Evolutionary conservation across 73 alveolate species (phyloP), one percentile per base, ranked within the genome.

Genomic region (Paramecium biaurelia): DNA sequence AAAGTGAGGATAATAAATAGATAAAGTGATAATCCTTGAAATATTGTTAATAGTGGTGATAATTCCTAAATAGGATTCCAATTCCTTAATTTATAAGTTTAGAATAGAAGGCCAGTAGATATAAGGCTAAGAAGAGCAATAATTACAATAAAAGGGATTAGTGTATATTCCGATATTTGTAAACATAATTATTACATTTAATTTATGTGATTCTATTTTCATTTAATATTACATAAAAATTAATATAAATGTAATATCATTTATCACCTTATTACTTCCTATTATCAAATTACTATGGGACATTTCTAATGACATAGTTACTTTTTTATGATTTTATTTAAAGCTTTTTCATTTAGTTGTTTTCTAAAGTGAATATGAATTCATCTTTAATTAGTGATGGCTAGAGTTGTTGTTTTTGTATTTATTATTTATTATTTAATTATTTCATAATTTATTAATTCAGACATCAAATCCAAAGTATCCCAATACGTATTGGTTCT

Each of bases 211-310:
- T 3, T 18, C 12, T 53, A 53, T 3, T 15, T 15, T 18, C 2
- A 32, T 72, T 72, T 67, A 72, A 72, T 79, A 45, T 24, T 21
- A 30, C 72, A 79, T 24, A 45, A 79, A 79, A 6, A 79, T 79
- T 53, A 79, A 24, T 21, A 79, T 79, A 24, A 79, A 79, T 43
- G 90, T 79, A 47, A 79, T 79, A 45, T 79, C 90, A 79, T 79
- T 76, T 9, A 45, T 21, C 7, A 79, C 30, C 26, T 26, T 63
- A 18, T 41, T 42, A 18, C 76, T 12, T 79, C 90, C 43, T 21
- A 5, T 4, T 7, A 43, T n/a, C 74, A 57, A 79, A 79, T 57
- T 43, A n/a, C 5, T 9, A 38, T 42, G 30, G 7, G 90, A 43
- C 21, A 14, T 23, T 14, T 42, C 41, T 20, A 79, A 6, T 2